Base-by-base conservation (phyloP, 2,329 filamentous ascomycete genomes). In the Apiospora arundinis region DNA sequence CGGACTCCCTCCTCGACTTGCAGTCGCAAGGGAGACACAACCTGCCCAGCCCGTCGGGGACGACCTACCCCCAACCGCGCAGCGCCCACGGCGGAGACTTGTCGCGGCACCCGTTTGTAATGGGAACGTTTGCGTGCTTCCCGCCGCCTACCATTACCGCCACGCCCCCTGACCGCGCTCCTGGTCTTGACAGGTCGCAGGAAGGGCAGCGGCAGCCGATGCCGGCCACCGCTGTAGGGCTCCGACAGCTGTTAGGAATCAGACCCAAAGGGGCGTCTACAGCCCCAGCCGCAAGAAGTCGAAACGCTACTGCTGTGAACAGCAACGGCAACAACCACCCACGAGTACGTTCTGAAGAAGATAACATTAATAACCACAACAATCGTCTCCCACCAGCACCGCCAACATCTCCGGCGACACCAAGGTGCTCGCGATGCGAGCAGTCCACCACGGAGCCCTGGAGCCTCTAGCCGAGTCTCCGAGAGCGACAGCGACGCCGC, bases 391-490 rank as follows among this genome's bases (percentile, higher is more conserved):
- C 52, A 4, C 12, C 49, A 14, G 23, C 49, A 8, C 9, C 25
- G 52, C 4, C 49, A 25, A 21, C 52, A 7, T 18, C 28, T 0
- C 9, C 52, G 12, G 42, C 42, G 40, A 14, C 18, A n/a, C 7
- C 28, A 21, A 2, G n/a, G 65, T 67, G 65, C 42, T 6, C 23
- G 7, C 28, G 65, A 28, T 67, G 65, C 65, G 40, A 21, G n/a
- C 40, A 32, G 21, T 23, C 65, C 65, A 18, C 11, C 3, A 46
- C 40, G 11, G 65, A 44, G 9, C 40, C 65, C 65, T 67, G 65
- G 65, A 67, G 40, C n/a, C 65, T 67, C 40, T 67, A 67, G 65
- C 44, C 65, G 1, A 37, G 56, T 40, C 56, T 63, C 56, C 32
- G 18, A 32, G 56, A 40, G 56, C 56, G 56, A 40, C 56, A 32